Base-by-base conservation (phyloP, 1,284 basidiomycete genomes). In the Moesziomyces parantarcticus region DNA sequence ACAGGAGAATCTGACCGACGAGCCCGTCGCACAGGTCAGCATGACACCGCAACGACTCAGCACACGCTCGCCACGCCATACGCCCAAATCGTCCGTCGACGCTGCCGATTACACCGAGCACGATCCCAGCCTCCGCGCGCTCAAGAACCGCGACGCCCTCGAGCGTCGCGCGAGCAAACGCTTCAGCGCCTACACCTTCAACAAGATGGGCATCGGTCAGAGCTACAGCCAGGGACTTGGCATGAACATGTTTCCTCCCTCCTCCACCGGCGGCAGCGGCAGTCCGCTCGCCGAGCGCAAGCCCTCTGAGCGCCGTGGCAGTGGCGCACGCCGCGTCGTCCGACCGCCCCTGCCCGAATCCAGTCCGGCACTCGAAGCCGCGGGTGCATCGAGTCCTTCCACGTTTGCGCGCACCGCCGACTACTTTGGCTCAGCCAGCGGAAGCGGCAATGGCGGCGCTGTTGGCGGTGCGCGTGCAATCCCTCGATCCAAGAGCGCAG, bases 171-270 rank as follows among this genome's bases (percentile, higher is more conserved):
- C 96, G 4, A 95, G 93, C 25, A 98, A 98, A 83, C 91, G 96
- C 0, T 99, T 96, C 86, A 97, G 94, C 56, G 92, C 92, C 1
- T 99, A 97, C 83, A 93, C 94, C 53, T 92, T 97, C 80, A 91
- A 92, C 73, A 97, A 96, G 86, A 96, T 99, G 90, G 91, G 93
- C 10, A 64, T 80, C 6, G 78, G 79, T 1, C 72, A 78, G 56
- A 64, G 60, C 50, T 68, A 60, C 36, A 67, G 59, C 42, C 65
- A 72, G 43, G 65, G 72, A 18, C 53, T 73, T 10, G 66, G 61
- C 20, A 64, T 69, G 57, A 64, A 58, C 54, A 70, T 75, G 53
- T 66, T 70, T 49, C 57, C 70, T 8, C 32, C 54, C 3, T 14
- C 34, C 18, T 34, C 40, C 39, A 29, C 42, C 39, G 47, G 53